Evolutionary conservation across 108 stramenopile species (phyloP).

Genomic region (Licmophora abbreviata): DNA sequence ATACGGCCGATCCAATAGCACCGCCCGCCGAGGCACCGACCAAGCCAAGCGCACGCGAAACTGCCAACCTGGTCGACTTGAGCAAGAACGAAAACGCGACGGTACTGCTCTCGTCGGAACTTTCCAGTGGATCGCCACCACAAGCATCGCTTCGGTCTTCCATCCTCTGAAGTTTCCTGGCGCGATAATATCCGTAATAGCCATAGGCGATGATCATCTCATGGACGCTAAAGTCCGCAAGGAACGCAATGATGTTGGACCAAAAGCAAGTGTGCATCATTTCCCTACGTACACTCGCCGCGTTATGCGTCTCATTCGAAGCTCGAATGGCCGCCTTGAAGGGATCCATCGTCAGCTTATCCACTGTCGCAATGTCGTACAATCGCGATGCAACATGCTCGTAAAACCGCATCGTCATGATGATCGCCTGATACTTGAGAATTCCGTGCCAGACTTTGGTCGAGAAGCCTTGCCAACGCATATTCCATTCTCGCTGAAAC

Average conservation of each 20-base stretch:
- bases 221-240: conserved; percentile 51
- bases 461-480: conserved; percentile 33
- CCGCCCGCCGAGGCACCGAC: conserved; percentile 28
- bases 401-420: conserved; percentile 32
- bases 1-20: conserved; percentile 26
- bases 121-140: neutral
- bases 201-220: conserved; percentile 40
- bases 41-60: conserved; percentile 25
- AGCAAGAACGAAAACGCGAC: conserved; percentile 17
- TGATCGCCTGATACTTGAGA: conserved; percentile 43
- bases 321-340: conserved; percentile 21
- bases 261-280: conserved; percentile 28
- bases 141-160: neutral
- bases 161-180: conserved; percentile 14
- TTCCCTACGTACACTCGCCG: conserved; percentile 11
- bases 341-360: conserved; percentile 42
- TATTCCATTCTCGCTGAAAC: conserved; percentile 46
- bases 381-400: conserved; percentile 22
- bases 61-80: conserved; percentile 20
- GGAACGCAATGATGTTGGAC: conserved; percentile 36
- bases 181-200: conserved; percentile 34
- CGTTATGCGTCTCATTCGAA: neutral
- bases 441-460: conserved; percentile 24
- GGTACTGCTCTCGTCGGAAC: conserved; percentile 7
- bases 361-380: conserved; percentile 17